Evolutionary conservation across 176 grass and related monocot species (phyloP), one percentile per base, ranked within the genome.

Genomic region (Otatea glauca): DNA sequence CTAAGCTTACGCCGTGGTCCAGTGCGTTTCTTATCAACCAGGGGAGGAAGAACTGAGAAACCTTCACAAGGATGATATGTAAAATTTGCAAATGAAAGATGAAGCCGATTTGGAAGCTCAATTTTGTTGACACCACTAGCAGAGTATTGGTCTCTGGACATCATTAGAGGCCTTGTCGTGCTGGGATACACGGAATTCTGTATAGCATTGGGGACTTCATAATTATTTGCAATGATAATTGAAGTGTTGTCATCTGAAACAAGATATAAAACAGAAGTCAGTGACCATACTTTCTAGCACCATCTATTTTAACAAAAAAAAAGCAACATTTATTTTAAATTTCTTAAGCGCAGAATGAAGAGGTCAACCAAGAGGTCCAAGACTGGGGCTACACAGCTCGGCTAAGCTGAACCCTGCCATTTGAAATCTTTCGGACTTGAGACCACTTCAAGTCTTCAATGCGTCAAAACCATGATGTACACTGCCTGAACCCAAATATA

Each of bases 1-100:
- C 8, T 86, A 79, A 75, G 88, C 96, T 96, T 91, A 99, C 96
- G 84, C 6, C 96, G 93, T 68, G 96, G 96, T 48, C 96, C 96
- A 61, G 88, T 99, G 65, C 91, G 96, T 76, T 93, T 99, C 90
- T 77, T 89, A 86, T 93, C 88, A 82, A 88, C 76, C 81, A 92
- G 84, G 65, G 91, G 90, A 84, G 96, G 89, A 73, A 85, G 56
- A 74, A 88, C 65, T 64, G 93, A 89, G 53, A 99, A 96, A 85
- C 87, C 91, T 84, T 88, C 90, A 72, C 96, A 99, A 84, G 93
- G 96, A 93, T 95, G 93, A 65, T 74, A 64, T 44, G 84, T 87
- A 4, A 90, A 87, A 53, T 87, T 90, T 55, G 53, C 75, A 75
- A 60, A 83, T 69, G 88, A 83, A 61, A 83, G 84, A 70, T 45